Base-by-base conservation (phyloP, 768 basidiomycete species). In the Tylopilus sp. region DNA sequence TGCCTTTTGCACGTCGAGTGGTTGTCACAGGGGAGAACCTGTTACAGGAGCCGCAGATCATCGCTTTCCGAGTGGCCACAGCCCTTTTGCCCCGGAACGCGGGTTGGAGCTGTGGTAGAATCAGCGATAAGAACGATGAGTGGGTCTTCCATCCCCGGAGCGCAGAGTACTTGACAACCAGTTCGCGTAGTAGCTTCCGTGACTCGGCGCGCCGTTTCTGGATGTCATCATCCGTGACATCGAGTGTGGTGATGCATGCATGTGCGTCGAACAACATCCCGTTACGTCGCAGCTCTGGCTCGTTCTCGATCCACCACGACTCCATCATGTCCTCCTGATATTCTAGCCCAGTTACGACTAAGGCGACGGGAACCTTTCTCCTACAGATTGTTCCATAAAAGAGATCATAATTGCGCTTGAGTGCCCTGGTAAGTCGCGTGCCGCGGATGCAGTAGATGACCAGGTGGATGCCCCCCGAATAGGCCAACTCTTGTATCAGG, bases 211-310 rank as follows among this genome's bases (percentile, higher is more conserved):
- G 50, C 3, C 44, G 46, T 4, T 38, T 10, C 18, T 15, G 38
- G 3, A 44, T 35, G 23, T 4, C 11, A 10, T 3, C 2, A 9
- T 51, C 38, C 7, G 31, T 8, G n/a, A 12, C 4, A 4, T 64
- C 15, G 18, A 52, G 11, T n/a, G 56, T 51, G 12, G 55, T 47
- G 11, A 57, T 28, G 23, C 56, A 57, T 4, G 54, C 48, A 12
- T 57, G 48, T 1, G 23, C 71, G 8, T 63, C 44, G 6, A 72
- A 71, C 20, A 39, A 17, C 57, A 75, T 75, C 6, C 58, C 59
- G 13, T 58, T 47, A 1, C 18, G 26, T 17, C 43, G 57, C 38
- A 75, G 70, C 0, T n/a, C 25, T 11, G 23, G 22, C 31, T 67
- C 46, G 44, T 74, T 73, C 17, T 30, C 21, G 5, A 9, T 7